Evolutionary conservation across 225 moss, liverwort and hornwort genomes (phyloP).

Genomic region (Bryum argenteum): DNA sequence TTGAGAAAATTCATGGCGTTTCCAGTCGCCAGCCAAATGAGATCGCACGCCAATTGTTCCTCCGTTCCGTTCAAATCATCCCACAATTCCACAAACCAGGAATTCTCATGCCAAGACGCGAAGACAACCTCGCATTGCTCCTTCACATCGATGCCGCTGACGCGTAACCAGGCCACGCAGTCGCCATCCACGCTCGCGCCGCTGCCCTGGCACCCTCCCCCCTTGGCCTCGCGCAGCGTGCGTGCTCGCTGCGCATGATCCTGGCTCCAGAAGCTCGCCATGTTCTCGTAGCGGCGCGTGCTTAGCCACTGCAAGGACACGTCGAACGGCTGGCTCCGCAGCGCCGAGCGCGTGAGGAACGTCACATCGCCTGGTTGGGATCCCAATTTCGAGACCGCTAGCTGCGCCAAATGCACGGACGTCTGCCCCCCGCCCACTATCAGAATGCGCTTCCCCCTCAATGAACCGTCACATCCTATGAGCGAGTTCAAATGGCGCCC

Average conservation of each 20-base stretch:
- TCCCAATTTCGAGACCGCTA: conserved; percentile 12
- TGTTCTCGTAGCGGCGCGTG: neutral
- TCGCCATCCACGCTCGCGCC: neutral
- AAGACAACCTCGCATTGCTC: conserved; percentile 17
- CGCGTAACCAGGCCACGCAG: conserved; percentile 11
- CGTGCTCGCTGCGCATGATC: neutral
- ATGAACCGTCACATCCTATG: neutral
- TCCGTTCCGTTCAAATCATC: neutral
- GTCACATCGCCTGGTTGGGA: neutral
- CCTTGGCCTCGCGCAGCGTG: conserved; percentile 3
- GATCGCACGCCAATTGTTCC: too few species aligned
- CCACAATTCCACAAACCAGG: neutral
- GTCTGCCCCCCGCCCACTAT: conserved; percentile 18
- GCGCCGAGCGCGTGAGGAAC: neutral
- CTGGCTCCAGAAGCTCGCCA: neutral
- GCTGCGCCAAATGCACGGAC: conserved; percentile 20
- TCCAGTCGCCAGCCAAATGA: too few species aligned
- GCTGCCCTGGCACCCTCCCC: neutral
- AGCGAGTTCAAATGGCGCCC: neutral
- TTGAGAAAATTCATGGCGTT: too few species aligned
- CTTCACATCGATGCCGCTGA: conserved; percentile 4
- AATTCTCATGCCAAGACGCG: neutral
- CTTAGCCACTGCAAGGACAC: conserved; percentile 16
- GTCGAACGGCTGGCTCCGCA: conserved; percentile 11
- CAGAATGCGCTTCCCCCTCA: neutral